Evolutionary conservation across 176 grass and related monocot genomes (phyloP).

Genomic region (Cocos nucifera): DNA sequence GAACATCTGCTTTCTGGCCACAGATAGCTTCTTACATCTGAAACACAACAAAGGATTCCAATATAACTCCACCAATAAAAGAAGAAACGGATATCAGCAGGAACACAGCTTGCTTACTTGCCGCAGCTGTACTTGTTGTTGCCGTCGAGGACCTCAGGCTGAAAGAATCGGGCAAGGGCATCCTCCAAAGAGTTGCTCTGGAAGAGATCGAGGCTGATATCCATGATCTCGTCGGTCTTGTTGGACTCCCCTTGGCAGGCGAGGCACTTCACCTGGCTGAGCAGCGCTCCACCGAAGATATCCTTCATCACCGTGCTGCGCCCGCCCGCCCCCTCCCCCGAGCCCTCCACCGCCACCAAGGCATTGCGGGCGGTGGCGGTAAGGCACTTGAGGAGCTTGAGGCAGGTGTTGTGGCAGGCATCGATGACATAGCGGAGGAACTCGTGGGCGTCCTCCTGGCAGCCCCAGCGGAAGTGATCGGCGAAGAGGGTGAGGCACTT

Average conservation of each 20-base stretch:
- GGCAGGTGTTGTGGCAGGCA: slow-evolving; percentile 63
- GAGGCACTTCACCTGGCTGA: slow-evolving; percentile 96
- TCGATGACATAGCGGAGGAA: slow-evolving; percentile 77
- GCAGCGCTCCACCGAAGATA: slow-evolving; percentile 71
- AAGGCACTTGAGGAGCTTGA: slow-evolving; percentile 40
- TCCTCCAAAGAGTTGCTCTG: slow-evolving; percentile 69
- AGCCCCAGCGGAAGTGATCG: slow-evolving; percentile 63
- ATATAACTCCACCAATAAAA: too few relatives aligned
- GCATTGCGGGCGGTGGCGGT: slow-evolving; percentile 25
- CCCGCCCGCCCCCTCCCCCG: slow-evolving; percentile 14
- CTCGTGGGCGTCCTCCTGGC: slow-evolving; percentile 94
- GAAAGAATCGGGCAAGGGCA: slow-evolving; percentile 69
- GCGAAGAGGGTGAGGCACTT: slow-evolving; percentile 61
- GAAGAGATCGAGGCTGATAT: slow-evolving; percentile 74
- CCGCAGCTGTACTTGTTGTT: slow-evolving; percentile 87
- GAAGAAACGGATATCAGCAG: too few relatives aligned
- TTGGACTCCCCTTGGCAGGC: slow-evolving; percentile 91
- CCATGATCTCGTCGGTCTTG: slow-evolving; percentile 97
- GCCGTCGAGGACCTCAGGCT: slow-evolving; percentile 81
- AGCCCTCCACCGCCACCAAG: background rate
- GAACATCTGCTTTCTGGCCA: slow-evolving; percentile 92
- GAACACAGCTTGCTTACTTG: slow-evolving; percentile 32
- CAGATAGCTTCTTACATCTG: slow-evolving; percentile 91
- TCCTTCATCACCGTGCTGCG: slow-evolving; percentile 59
- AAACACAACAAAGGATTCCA: background rate